A percentile compares a stretch with the other conserved stretches of the same genome.
Evolutionary conservation across 1,284 basidiomycete genomes (phyloP).

Genomic region (Somion occarium): DNA sequence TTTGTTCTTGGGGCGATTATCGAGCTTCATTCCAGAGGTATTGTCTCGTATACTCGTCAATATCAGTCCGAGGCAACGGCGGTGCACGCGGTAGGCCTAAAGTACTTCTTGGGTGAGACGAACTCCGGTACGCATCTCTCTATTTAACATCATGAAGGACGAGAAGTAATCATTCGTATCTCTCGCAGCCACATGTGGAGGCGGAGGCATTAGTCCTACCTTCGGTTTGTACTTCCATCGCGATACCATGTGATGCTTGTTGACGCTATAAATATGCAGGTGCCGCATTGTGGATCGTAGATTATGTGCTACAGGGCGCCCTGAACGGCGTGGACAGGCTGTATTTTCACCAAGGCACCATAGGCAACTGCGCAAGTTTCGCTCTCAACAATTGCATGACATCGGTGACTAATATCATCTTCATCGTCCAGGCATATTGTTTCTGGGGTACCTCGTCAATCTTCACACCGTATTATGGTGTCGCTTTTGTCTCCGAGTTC

Average conservation of each 20-base stretch:
- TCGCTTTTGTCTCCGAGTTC: slow-evolving; percentile 35
- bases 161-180: too few relatives aligned
- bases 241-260: not conserved
- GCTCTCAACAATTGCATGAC: not conserved
- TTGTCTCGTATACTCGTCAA: slow-evolving; percentile 33
- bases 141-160: too few relatives aligned
- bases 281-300: slow-evolving; percentile 40
- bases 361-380: slow-evolving; percentile 34
- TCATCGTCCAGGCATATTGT: slow-evolving; percentile 31
- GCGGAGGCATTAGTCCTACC: slow-evolving; percentile 36
- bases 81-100: slow-evolving; percentile 32
- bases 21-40: slow-evolving; percentile 21
- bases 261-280: slow-evolving; percentile 21
- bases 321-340: slow-evolving; percentile 35
- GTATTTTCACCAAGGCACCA: slow-evolving; percentile 44
- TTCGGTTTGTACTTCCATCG: slow-evolving; percentile 2
- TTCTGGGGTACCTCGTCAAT: slow-evolving; percentile 34
- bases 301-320: slow-evolving; percentile 40
- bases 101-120: slow-evolving; percentile 40
- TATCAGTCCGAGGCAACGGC: slow-evolving; percentile 34
- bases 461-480: slow-evolving; percentile 38
- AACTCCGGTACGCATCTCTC: slow-evolving; percentile 19
- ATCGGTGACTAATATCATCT: not conserved
- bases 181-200: slow-evolving; percentile 36
- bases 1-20: not conserved